Evolutionary conservation across 2,329 filamentous ascomycete species (phyloP).

Genomic region (Calonectria hongkongensis): DNA sequence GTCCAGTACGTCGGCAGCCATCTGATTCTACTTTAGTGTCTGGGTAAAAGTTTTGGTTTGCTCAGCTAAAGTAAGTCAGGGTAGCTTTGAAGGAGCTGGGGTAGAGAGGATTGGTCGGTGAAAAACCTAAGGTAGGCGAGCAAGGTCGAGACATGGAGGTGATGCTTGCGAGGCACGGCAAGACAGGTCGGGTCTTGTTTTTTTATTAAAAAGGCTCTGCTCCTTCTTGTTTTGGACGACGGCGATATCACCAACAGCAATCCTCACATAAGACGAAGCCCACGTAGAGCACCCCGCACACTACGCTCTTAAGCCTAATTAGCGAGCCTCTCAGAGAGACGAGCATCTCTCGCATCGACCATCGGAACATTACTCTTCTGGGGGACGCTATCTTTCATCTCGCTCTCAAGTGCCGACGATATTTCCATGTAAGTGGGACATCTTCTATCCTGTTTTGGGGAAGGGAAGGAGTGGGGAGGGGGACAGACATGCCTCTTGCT

Average conservation of each 20-base stretch:
- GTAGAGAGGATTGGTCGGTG: slow-evolving; percentile 26
- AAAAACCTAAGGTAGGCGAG: slow-evolving; percentile 24
- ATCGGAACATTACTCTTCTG: background rate
- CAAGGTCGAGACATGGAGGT: slow-evolving; percentile 24
- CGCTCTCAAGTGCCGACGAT: background rate
- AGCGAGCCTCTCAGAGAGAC: background rate
- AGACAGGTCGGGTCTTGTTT: slow-evolving; percentile 18
- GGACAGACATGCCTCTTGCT: too few species aligned
- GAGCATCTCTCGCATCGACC: background rate
- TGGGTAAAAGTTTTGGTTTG: slow-evolving; percentile 23
- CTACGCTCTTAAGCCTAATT: background rate
- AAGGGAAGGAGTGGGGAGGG: too few species aligned
- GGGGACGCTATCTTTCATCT: background rate
- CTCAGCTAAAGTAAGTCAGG: slow-evolving; percentile 26
- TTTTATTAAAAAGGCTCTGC: slow-evolving; percentile 21
- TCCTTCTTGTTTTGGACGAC: slow-evolving; percentile 6
- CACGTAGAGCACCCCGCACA: background rate
- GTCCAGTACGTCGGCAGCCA: slow-evolving; percentile 10
- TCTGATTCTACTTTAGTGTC: slow-evolving; percentile 22
- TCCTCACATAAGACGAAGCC: background rate
- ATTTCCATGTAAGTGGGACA: slow-evolving; percentile 17
- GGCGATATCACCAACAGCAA: slow-evolving; percentile 5
- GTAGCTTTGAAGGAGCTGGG: slow-evolving; percentile 10
- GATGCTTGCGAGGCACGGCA: slow-evolving; percentile 21
- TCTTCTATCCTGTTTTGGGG: background rate